phyloP scores from a whole-genome alignment of 441 rosid genomes.

The Viola pubescens region DNA sequence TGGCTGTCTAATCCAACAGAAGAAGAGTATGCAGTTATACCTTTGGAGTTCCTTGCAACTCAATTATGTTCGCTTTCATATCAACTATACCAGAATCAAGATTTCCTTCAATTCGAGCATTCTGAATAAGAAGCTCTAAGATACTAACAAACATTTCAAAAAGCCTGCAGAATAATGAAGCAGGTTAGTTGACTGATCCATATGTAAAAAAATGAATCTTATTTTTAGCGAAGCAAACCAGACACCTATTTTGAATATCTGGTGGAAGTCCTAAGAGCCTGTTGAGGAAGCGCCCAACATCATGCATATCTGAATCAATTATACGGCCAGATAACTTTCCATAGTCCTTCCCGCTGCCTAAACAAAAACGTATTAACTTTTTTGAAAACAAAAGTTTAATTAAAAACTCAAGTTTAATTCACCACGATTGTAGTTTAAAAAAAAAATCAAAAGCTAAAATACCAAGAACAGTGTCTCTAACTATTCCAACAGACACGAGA shows the following conservation, averaged over 20 bases:
- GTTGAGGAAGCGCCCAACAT: conserved; percentile 93
- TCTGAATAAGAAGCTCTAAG: conserved; percentile 84
- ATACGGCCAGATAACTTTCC: conserved; percentile 87
- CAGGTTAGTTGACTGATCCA: conserved; percentile 18
- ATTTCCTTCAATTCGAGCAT: conserved; percentile 93
- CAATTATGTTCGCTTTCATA: conserved; percentile 79
- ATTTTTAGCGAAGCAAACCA: conserved; percentile 17
- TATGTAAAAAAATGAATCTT: conserved; percentile 7
- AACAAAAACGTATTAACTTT: conserved; percentile 17
- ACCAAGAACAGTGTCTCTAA: conserved; percentile 86
- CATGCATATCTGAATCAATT: conserved; percentile 98
- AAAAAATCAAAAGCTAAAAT: conserved; percentile 15
- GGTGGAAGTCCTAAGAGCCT: conserved; percentile 96
- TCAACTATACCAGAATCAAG: conserved; percentile 95
- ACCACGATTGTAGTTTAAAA: neutral
- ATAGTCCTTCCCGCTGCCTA: conserved; percentile 79
- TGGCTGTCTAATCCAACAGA: conserved; percentile 14
- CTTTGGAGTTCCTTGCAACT: conserved; percentile 81
- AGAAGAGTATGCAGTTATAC: conserved; percentile 34
- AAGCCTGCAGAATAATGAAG: conserved; percentile 45
- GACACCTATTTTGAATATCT: conserved; percentile 85
- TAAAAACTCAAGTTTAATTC: too few species aligned
- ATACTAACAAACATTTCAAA: conserved; percentile 89
- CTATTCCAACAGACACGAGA: conserved; percentile 94
- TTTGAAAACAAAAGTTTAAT: neutral